These are phyloP conservation scores for Xanthoconium stramineum DNA, from an alignment of 768 basidiomycete genomes.

Conservation along the genomic window DNA sequence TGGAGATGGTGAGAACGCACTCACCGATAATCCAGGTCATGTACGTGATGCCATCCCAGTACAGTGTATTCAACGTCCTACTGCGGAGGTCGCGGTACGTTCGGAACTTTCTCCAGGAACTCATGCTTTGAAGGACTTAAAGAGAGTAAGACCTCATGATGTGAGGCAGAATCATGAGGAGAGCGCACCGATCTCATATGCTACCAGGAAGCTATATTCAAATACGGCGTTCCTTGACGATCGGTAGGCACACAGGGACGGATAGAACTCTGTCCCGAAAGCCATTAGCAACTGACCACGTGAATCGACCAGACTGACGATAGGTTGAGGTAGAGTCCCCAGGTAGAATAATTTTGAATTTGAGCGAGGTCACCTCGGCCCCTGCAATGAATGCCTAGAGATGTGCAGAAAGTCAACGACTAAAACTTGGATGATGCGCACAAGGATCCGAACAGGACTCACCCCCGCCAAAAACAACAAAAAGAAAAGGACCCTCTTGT, in stretches of 20 bases:
- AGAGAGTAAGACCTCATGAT: background rate
- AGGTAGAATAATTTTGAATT: conserved; percentile 11
- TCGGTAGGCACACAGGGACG: conserved; percentile 14
- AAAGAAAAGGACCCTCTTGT: conserved; percentile 10
- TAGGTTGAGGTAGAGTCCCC: conserved; percentile 17
- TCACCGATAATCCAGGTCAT: conserved; percentile 20
- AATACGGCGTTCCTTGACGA: conserved; percentile 14
- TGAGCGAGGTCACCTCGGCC: conserved; percentile 8
- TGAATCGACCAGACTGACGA: conserved; percentile 12
- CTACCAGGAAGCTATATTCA: conserved; percentile 15
- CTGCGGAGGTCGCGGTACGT: conserved; percentile 20
- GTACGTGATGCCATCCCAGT: conserved; percentile 28
- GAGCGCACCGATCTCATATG: conserved; percentile 23
- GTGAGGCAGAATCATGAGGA: background rate
- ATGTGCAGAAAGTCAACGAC: background rate
- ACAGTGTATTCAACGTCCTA: conserved; percentile 19
- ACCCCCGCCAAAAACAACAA: conserved; percentile 20
- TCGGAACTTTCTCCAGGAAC: conserved; percentile 22
- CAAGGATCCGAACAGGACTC: background rate
- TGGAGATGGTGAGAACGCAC: too few relatives aligned
- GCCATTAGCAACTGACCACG: background rate
- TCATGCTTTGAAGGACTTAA: conserved; percentile 26
- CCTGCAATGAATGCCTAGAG: conserved; percentile 15
- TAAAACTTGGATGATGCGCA: background rate
- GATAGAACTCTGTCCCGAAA: conserved; percentile 14